Percentiles rank a stretch among this genome's conserved stretches.
Evolutionary conservation across 1,284 basidiomycete species (phyloP).

Genomic region (Papiliotrema terrestris): DNA sequence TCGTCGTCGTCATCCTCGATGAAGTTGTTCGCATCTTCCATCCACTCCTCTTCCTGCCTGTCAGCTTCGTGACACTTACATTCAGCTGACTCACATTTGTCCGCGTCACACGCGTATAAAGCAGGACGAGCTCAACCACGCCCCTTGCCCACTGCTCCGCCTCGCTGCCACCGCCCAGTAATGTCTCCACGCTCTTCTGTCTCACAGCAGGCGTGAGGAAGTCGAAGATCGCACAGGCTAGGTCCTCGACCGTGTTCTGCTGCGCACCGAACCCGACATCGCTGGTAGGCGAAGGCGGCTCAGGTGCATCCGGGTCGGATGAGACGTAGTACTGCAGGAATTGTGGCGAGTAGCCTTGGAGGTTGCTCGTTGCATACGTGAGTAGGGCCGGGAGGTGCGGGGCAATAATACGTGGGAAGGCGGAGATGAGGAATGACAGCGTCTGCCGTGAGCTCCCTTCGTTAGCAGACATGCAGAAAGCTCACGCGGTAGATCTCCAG

Average conservation of each 20-base stretch:
- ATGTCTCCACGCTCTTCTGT: slow-evolving; percentile 16
- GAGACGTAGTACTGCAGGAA: slow-evolving; percentile 68
- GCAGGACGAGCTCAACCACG: slow-evolving; percentile 62
- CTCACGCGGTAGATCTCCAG: slow-evolving; percentile 75
- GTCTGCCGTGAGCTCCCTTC: slow-evolving; percentile 54
- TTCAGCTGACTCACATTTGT: slow-evolving; percentile 64
- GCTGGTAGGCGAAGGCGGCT: slow-evolving; percentile 59
- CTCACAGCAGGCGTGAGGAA: slow-evolving; percentile 67
- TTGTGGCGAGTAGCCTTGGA: slow-evolving; percentile 62
- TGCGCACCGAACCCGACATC: slow-evolving; percentile 56
- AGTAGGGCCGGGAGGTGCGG: slow-evolving; percentile 63
- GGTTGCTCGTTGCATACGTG: slow-evolving; percentile 60
- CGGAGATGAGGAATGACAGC: slow-evolving; percentile 67
- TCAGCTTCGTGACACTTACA: not conserved
- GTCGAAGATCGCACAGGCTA: slow-evolving; percentile 76
- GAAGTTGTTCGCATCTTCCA: slow-evolving; percentile 81
- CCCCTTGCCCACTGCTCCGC: slow-evolving; percentile 51
- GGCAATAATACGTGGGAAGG: slow-evolving; percentile 67
- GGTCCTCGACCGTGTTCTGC: slow-evolving; percentile 60
- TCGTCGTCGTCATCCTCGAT: slow-evolving; percentile 95
- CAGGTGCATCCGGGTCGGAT: slow-evolving; percentile 47
- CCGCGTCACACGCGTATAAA: slow-evolving; percentile 79
- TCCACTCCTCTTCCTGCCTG: slow-evolving; percentile 82
- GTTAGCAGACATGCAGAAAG: slow-evolving; percentile 6
- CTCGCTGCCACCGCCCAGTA: slow-evolving; percentile 16